Evolutionary conservation across 257 asterid genomes (phyloP).

Genomic region (Gardenia jasminoides): DNA sequence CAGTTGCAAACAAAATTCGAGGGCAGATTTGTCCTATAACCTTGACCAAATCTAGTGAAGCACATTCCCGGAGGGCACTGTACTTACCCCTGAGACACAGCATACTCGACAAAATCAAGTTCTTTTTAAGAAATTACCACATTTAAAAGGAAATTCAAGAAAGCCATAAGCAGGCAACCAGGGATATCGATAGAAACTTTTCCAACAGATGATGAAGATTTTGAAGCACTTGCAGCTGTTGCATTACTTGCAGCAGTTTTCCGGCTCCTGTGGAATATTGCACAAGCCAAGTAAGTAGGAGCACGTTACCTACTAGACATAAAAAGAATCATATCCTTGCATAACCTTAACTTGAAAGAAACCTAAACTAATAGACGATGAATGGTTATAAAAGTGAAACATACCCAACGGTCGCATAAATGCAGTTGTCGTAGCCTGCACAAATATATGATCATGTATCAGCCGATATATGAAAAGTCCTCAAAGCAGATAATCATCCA

Average conservation of each 20-base stretch:
- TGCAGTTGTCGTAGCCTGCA: constrained; percentile 89
- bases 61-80: not conserved
- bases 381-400: not conserved
- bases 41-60: not conserved
- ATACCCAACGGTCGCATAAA: constrained; percentile 70
- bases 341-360: not conserved
- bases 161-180: constrained; percentile 39
- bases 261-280: constrained; percentile 46
- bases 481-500: not conserved
- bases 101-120: not conserved
- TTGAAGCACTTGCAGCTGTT: constrained; percentile 39
- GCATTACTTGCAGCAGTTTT: constrained; percentile 48
- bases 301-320: not conserved
- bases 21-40: constrained; percentile 13
- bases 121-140: not conserved
- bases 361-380: not conserved
- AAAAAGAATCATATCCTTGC: not conserved
- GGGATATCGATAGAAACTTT: constrained; percentile 21
- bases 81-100: not conserved
- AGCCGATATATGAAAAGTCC: not conserved
- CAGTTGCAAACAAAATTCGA: constrained; percentile 16
- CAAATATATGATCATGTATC: constrained; percentile 10
- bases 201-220: constrained; percentile 39
- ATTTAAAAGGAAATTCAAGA: constrained; percentile 33
- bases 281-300: not conserved